Evolutionary conservation across 2,329 filamentous ascomycete species (phyloP), one percentile per base, ranked within the genome.

Genomic region (Cytospora mali): DNA sequence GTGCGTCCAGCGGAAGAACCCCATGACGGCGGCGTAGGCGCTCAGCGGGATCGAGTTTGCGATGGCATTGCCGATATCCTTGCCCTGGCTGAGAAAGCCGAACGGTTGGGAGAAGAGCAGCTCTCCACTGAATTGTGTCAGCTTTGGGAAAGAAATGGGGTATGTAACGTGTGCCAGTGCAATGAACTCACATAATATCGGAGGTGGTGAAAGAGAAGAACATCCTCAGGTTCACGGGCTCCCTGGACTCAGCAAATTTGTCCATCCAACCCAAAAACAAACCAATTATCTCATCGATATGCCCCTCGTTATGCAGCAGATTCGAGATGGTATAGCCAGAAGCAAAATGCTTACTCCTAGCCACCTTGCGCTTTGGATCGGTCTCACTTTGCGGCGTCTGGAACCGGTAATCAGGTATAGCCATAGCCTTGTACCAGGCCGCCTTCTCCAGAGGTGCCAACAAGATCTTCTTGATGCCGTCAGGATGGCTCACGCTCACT

Each of bases 311-410:
- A 25, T 65, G 58, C 11, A 69, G 39, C 9, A 69, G 51, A 42
- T 68, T 77, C 76, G 66, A 77, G 14, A 74, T 61, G 0, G 70
- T 67, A 48, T 73, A 74, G n/a, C 67, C 70, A 16, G 69, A 55
- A 52, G 73, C 70, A 18, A 77, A 55, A 58, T 76, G 75, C 21
- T 69, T 71, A 5, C 71, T 66, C 52, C 71, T 71, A 35, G 69
- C 66, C 28, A 73, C 71, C 29, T 78, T 73, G 6, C 69, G 66
- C 31, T 71, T 72, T 9, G 72, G 73, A 61, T 75, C 71, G n/a
- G 33, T 35, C 33, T 35, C 33, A 35, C 33, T 35, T 11, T 35
- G 33, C 33, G 33, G 33, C 33, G 33, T 35, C 33, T 35, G 33
- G 64, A 75, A 79, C n/a, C 73, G 73, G 35, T 74, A 72, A 69